phyloP scores from a whole-genome alignment of 768 basidiomycete species.

The Collybia sordida region DNA sequence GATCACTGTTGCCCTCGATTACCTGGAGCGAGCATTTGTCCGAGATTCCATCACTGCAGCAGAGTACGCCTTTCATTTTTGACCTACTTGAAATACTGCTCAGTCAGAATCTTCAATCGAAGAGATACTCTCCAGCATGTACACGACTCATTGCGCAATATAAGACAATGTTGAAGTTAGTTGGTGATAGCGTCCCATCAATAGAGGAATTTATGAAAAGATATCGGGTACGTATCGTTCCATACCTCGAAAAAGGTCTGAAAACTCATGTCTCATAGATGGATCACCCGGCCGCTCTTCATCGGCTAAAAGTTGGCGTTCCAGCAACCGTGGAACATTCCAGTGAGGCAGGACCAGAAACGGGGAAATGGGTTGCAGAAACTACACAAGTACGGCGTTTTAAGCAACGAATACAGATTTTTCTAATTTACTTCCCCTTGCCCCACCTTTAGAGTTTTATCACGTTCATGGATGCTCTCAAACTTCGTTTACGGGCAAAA shows the following conservation, averaged over 20 bases:
- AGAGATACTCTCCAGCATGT: conserved; percentile 96
- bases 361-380: conserved; percentile 96
- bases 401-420: neutral
- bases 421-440: neutral
- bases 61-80: conserved; percentile 61
- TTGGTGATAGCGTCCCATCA: conserved; percentile 81
- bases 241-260: too few relatives aligned
- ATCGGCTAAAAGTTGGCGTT: conserved; percentile 88
- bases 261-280: conserved; percentile 47
- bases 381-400: conserved; percentile 84
- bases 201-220: conserved; percentile 91
- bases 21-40: conserved; percentile 93
- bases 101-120: conserved; percentile 31
- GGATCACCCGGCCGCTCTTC: conserved; percentile 91
- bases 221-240: conserved; percentile 59
- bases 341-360: conserved; percentile 88
- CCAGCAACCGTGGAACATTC: conserved; percentile 97
- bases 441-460: conserved; percentile 78
- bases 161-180: conserved; percentile 96
- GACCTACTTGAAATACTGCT: conserved; percentile 8
- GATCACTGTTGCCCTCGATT: conserved; percentile 89
- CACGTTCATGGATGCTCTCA: conserved; percentile 97
- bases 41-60: conserved; percentile 88
- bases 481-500: conserved; percentile 90
- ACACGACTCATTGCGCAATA: conserved; percentile 93